These are phyloP conservation scores for Pseudopithomyces chartarum DNA, from an alignment of 2,329 filamentous ascomycete species.

Conservation along the genomic window DNA sequence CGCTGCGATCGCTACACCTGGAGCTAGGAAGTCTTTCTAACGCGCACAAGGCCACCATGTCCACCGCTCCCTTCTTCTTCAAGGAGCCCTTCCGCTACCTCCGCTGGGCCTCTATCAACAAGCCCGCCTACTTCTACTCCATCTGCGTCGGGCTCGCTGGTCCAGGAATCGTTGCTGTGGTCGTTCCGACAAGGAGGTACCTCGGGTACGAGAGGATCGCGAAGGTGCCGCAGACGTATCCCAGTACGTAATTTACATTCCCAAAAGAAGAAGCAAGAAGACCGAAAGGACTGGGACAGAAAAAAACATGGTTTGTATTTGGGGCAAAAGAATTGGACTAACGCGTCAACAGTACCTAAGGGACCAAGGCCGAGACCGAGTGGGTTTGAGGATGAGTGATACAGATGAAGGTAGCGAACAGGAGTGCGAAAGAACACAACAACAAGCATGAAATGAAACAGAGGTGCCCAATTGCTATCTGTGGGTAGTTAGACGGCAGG, in stretches of 20 bases:
- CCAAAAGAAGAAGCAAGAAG: background rate
- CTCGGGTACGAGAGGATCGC: slow-evolving; percentile 74
- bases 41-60: slow-evolving; percentile 57
- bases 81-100: slow-evolving; percentile 80
- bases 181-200: slow-evolving; percentile 72
- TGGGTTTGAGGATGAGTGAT: slow-evolving; percentile 52
- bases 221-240: slow-evolving; percentile 85
- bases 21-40: background rate
- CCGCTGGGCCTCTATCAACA: slow-evolving; percentile 85
- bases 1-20: background rate
- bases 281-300: too few relatives aligned
- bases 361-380: slow-evolving; percentile 51
- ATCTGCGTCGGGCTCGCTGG: slow-evolving; percentile 74
- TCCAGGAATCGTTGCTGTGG: slow-evolving; percentile 70
- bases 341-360: slow-evolving; percentile 48
- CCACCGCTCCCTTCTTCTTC: slow-evolving; percentile 74
- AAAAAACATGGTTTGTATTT: too few relatives aligned
- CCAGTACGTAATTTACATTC: slow-evolving; percentile 66
- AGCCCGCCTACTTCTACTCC: slow-evolving; percentile 91
- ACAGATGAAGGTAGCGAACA: background rate
- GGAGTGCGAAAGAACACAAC: background rate
- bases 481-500: background rate
- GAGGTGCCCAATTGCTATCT: background rate
- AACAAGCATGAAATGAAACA: background rate
- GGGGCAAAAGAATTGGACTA: slow-evolving; percentile 1